phyloP scores from a whole-genome alignment of 768 basidiomycete species.

The Porphyrellus cyaneotinctus region DNA sequence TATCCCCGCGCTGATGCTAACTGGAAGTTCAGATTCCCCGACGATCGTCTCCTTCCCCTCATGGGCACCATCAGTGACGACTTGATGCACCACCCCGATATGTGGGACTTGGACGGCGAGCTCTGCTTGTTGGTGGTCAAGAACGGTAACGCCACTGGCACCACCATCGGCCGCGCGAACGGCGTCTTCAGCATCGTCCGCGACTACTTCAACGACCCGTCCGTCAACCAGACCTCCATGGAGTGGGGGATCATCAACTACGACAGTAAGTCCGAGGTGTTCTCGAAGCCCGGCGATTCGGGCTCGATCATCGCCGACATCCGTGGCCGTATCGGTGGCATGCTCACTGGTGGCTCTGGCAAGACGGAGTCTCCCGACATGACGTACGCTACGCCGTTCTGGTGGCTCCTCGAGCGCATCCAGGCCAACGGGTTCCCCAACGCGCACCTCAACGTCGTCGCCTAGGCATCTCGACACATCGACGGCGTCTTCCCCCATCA shows the following conservation, averaged over 20 bases:
- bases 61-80: neutral
- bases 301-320: neutral
- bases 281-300: neutral
- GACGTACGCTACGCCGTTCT: neutral
- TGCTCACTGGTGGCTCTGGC: too few species aligned
- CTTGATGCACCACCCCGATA: neutral
- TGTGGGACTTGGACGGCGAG: neutral
- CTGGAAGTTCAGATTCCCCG: neutral
- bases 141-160: neutral
- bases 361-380: neutral
- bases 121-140: neutral
- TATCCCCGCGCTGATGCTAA: neutral
- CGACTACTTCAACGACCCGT: neutral
- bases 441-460: neutral
- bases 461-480: neutral
- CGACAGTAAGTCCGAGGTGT: neutral
- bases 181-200: neutral
- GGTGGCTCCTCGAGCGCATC: neutral
- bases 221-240: neutral
- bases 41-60: neutral
- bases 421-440: neutral
- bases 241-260: neutral
- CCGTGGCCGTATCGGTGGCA: too few species aligned
- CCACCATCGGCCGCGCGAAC: neutral
- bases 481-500: too few species aligned